phyloP scores from a whole-genome alignment of 345 rosid genomes.

The Toxicodendron radicans region DNA sequence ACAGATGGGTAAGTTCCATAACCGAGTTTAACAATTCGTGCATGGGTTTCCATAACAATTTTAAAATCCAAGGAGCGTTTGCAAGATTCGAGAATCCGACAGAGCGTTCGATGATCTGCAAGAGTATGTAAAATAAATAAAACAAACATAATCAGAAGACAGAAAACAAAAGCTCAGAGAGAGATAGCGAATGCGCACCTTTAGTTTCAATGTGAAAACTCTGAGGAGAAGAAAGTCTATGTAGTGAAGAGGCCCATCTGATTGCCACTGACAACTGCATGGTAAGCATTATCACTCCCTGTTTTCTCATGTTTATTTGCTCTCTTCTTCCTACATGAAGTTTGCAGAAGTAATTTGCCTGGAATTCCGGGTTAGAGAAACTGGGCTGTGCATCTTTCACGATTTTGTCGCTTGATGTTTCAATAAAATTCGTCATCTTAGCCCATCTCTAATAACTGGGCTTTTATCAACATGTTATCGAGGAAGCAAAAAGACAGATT shows the following conservation, averaged over 20 bases:
- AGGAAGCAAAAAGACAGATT: too few species aligned
- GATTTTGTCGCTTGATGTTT: background rate
- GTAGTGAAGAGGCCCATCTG: background rate
- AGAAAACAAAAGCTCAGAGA: background rate
- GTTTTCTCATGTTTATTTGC: background rate
- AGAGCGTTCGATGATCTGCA: slow-evolving; percentile 44
- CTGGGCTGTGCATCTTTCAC: background rate
- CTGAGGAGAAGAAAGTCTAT: background rate
- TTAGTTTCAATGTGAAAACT: background rate
- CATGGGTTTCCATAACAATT: slow-evolving; percentile 47
- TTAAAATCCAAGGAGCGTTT: slow-evolving; percentile 38
- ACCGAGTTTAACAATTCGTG: slow-evolving; percentile 55
- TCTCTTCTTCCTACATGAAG: background rate
- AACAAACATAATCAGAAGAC: background rate
- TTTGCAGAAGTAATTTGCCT: too few species aligned
- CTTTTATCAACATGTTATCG: background rate
- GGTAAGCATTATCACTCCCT: background rate
- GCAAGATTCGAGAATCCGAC: slow-evolving; percentile 48
- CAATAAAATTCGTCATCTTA: background rate
- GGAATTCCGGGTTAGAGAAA: background rate
- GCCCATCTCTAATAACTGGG: background rate
- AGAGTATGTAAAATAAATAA: background rate
- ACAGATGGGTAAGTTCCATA: slow-evolving; percentile 57
- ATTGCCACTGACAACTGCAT: background rate
- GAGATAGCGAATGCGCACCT: background rate